Evolutionary conservation across 2,329 filamentous ascomycete genomes (phyloP), one percentile per base, ranked within the genome.

Genomic region (Fusarium albidum): DNA sequence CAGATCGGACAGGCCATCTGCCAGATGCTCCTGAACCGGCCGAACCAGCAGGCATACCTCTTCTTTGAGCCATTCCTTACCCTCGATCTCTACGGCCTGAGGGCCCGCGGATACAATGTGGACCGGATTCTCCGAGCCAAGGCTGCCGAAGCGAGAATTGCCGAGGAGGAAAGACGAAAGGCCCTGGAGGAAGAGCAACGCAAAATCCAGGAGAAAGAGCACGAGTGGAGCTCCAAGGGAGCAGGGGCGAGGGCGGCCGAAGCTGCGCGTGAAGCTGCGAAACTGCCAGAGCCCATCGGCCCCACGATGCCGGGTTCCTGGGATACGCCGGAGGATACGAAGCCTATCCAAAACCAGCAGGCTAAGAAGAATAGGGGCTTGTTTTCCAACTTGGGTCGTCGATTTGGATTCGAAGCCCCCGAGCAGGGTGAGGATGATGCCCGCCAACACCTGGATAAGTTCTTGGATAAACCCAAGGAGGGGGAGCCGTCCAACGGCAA

Each of bases 31-130:
- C 79, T 99, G 40, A 85, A 85, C 45, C 85, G 92, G 17, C 92
- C 94, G 8, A 94, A 91, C 60, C 90, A 96, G 66, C 90, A 96
- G 68, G 92, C 94, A 3, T 92, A 91, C 48, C 83, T 97, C 49
- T 94, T 95, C 47, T 86, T 99, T 49, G 95, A 98, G 73, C 93
- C 92, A 46, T 89, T 99, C 58, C 77, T 99, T 31, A 94, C 90
- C 52, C 87, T 95, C 9, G 91, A 94, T 64, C 80, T 99, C 18
- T 83, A 90, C 39, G 88, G 93, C 44, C 77, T 99, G 33, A 88
- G 91, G 65, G 86, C 87, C 55, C 91, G 95, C 59, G 95, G 95
- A 2, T 98, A 97, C 79, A 98, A 99, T 63, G 95, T 99, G 32
- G 92, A 97, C 68, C 89, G 95, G 42, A 98, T 99, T 57, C 80